Evolutionary conservation across 176 grass and related monocot genomes (phyloP).

Genomic region (Oryza rufipogon): DNA sequence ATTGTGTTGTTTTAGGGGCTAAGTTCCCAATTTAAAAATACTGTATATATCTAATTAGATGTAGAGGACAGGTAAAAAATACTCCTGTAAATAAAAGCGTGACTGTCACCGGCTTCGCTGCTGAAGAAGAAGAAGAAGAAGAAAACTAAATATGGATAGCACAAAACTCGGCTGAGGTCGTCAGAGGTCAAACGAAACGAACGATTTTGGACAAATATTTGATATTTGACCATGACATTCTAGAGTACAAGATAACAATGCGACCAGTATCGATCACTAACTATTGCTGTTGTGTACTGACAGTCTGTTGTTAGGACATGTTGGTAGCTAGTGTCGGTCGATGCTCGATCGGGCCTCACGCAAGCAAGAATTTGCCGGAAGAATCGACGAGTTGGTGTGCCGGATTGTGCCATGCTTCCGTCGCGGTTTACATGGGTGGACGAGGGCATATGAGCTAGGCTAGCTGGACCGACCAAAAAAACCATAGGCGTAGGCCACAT

Average conservation of each 20-base stretch:
- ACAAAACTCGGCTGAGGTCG: too few relatives aligned
- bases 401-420: conserved; percentile 34
- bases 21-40: too few relatives aligned
- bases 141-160: neutral
- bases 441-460: neutral
- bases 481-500: neutral
- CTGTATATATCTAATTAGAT: too few relatives aligned
- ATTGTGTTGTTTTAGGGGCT: too few relatives aligned
- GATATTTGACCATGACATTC: neutral
- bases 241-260: too few relatives aligned
- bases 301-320: neutral
- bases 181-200: neutral
- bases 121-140: neutral
- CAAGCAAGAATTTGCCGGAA: neutral
- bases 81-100: too few relatives aligned
- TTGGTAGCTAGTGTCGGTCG: conserved; percentile 20
- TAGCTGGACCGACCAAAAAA: neutral
- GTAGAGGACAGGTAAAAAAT: too few relatives aligned
- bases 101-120: neutral
- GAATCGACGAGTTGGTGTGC: neutral
- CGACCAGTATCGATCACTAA: too few relatives aligned
- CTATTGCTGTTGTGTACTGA: neutral
- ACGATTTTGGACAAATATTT: neutral
- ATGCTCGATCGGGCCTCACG: conserved; percentile 6
- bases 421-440: conserved; percentile 10